Percentiles rank a stretch among this genome's conserved stretches.
Evolutionary conservation across 306 rosid species (phyloP).

Genomic region (Alnus rubra): DNA sequence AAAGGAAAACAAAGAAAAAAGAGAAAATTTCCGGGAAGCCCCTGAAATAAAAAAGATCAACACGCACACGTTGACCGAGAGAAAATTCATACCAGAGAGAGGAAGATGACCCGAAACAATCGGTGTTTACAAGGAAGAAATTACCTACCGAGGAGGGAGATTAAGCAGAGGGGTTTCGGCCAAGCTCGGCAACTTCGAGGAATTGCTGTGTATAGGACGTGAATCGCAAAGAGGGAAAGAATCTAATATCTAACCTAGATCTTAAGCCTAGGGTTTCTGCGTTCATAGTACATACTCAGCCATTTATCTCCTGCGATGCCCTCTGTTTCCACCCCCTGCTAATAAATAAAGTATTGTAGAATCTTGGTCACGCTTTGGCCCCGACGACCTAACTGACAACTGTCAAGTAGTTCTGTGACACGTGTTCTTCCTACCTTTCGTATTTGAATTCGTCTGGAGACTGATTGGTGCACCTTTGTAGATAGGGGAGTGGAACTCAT

Average conservation of each 20-base stretch:
- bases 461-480: too few relatives aligned
- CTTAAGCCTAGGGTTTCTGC: slow-evolving; percentile 6
- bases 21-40: slow-evolving; percentile 8
- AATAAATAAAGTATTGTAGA: too few relatives aligned
- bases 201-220: not conserved
- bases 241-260: not conserved
- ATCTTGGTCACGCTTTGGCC: not conserved
- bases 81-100: not conserved
- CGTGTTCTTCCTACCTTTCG: not conserved
- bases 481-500: too few relatives aligned
- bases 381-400: too few relatives aligned
- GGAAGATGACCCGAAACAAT: not conserved
- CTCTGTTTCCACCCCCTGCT: not conserved
- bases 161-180: not conserved
- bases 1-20: not conserved
- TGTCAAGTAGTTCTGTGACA: not conserved
- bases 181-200: slow-evolving; percentile 17
- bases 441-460: too few relatives aligned
- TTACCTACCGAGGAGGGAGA: slow-evolving; percentile 14
- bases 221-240: not conserved
- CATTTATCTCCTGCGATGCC: not conserved
- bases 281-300: too few relatives aligned
- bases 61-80: not conserved
- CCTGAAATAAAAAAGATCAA: not conserved
- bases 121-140: not conserved